Conservation (phyloP, 805 yeast genomes). For the Starmera caribaea region DNA sequence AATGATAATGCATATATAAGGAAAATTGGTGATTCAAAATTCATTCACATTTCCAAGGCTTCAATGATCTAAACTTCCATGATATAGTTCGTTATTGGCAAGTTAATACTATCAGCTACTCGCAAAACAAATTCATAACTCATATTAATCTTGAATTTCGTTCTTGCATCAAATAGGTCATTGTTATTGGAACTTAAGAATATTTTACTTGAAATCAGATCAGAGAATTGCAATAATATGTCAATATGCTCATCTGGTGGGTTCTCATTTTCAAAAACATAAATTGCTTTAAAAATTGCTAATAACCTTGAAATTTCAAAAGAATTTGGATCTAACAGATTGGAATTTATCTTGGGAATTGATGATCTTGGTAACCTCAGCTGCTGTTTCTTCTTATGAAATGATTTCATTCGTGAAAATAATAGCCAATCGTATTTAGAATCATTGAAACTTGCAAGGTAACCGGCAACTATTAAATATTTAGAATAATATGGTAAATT, state of each 20-base stretch:
- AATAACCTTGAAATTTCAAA: slow-evolving; percentile 73
- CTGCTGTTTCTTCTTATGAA: slow-evolving; percentile 25
- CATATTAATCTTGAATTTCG: slow-evolving; percentile 73
- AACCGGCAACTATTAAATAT: slow-evolving; percentile 71
- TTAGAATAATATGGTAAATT: slow-evolving; percentile 56
- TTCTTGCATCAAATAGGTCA: slow-evolving; percentile 55
- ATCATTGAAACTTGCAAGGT: slow-evolving; percentile 70
- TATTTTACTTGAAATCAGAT: slow-evolving; percentile 24
- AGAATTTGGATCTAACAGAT: slow-evolving; percentile 59
- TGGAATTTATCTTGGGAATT: slow-evolving; percentile 39
- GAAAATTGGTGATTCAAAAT: slow-evolving; percentile 12
- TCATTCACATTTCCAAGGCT: slow-evolving; percentile 6
- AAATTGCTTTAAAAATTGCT: slow-evolving; percentile 71
- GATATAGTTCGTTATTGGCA: slow-evolving; percentile 58
- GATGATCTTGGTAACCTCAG: slow-evolving; percentile 31
- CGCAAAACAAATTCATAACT: slow-evolving; percentile 54
- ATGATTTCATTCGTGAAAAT: slow-evolving; percentile 55
- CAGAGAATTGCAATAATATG: slow-evolving; percentile 23
- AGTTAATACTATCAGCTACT: slow-evolving; percentile 52
- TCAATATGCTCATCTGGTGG: slow-evolving; percentile 23
- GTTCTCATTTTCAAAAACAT: slow-evolving; percentile 30
- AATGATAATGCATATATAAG: slow-evolving; percentile 34
- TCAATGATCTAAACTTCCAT: slow-evolving; percentile 17
- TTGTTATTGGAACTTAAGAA: slow-evolving; percentile 24
- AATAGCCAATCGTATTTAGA: slow-evolving; percentile 57